phyloP scores from a whole-genome alignment of 768 basidiomycete species.

The Mycena vulgaris region DNA sequence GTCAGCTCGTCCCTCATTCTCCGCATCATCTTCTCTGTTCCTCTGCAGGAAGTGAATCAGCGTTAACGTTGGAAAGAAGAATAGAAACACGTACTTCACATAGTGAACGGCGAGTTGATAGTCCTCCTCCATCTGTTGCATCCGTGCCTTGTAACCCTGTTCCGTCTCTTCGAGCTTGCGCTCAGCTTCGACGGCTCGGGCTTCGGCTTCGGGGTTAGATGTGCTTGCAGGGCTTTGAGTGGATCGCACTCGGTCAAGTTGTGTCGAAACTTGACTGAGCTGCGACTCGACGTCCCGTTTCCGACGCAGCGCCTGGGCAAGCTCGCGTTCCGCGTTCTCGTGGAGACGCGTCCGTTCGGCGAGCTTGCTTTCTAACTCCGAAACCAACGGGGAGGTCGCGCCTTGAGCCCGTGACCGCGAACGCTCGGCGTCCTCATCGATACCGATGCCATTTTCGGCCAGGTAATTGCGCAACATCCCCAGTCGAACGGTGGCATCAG shows the following conservation, averaged over 20 bases:
- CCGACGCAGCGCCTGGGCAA: conserved; percentile 74
- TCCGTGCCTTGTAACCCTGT: conserved; percentile 80
- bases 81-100: conserved; percentile 82
- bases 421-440: conserved; percentile 79
- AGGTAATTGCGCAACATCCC: conserved; percentile 89
- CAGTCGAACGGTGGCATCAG: conserved; percentile 81
- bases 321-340: conserved; percentile 83
- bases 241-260: conserved; percentile 77
- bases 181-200: conserved; percentile 78
- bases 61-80: conserved; percentile 32
- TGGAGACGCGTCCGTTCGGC: conserved; percentile 80
- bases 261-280: conserved; percentile 71
- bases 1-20: conserved; percentile 96
- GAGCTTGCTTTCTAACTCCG: conserved; percentile 85
- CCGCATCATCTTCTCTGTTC: conserved; percentile 98
- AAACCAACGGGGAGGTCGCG: conserved; percentile 62
- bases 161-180: conserved; percentile 86
- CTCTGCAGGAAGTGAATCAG: conserved; percentile 64
- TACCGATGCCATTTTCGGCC: conserved; percentile 87
- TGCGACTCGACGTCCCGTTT: conserved; percentile 85
- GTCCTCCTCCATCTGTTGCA: conserved; percentile 94
- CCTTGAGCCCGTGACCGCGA: conserved; percentile 59
- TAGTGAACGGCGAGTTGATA: conserved; percentile 98
- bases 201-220: conserved; percentile 58
- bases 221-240: conserved; percentile 66